Percentiles rank a stretch among this genome's conserved stretches.
These are phyloP conservation scores for Kodamaea lidongshanica DNA, from an alignment of 805 yeast species.

Conservation along the genomic window DNA sequence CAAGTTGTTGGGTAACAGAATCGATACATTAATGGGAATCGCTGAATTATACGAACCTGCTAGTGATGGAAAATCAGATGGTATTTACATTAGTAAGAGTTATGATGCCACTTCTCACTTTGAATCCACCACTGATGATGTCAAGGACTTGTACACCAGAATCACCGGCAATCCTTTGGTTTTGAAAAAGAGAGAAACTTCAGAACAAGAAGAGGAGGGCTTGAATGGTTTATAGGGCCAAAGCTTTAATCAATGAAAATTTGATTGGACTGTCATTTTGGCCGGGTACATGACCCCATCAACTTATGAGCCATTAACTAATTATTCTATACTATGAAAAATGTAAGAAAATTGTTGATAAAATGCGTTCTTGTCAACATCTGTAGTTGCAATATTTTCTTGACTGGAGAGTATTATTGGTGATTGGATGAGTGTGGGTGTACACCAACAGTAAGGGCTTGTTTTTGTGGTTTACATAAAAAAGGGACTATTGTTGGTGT, in stretches of 20 bases:
- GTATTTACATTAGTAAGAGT: conserved; percentile 77
- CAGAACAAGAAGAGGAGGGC: conserved; percentile 51
- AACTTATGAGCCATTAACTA: no score
- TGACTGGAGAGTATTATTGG: no score
- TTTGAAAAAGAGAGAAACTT: conserved; percentile 66
- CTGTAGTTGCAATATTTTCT: no score
- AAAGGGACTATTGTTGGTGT: no score
- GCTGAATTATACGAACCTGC: conserved; percentile 85
- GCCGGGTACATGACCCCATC: no score
- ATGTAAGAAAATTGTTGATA: no score
- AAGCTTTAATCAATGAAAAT: background rate
- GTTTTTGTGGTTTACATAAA: no score
- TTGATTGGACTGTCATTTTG: no score
- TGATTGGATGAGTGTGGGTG: no score
- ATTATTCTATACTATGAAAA: no score
- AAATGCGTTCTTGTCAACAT: no score
- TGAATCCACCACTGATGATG: conserved; percentile 94
- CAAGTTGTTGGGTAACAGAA: conserved; percentile 72
- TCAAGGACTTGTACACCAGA: conserved; percentile 86
- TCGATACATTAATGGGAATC: conserved; percentile 89
- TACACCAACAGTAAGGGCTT: no score
- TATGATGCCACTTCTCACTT: conserved; percentile 95
- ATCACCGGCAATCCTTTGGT: conserved; percentile 90
- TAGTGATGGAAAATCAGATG: conserved; percentile 74
- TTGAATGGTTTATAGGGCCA: conserved; percentile 23